Conservation (phyloP, 768 basidiomycete species). For the Leccinum barrowsii region DNA sequence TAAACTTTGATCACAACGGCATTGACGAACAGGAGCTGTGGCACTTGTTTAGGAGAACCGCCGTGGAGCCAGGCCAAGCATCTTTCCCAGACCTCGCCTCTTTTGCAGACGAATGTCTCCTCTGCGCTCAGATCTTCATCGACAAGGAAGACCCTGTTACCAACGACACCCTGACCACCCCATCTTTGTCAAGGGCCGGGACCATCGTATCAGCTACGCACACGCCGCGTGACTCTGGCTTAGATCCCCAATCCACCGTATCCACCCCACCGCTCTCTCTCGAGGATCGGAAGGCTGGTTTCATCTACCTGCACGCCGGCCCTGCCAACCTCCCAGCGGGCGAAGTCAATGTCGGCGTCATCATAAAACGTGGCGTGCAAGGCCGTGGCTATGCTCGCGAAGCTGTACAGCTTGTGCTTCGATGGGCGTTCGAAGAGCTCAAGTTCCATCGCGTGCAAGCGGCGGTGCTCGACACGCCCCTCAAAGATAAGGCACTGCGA, state of each 20-base stretch:
- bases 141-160: background rate
- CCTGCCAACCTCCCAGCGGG: slow-evolving; percentile 20
- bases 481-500: slow-evolving; percentile 41
- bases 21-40: slow-evolving; percentile 13
- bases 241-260: background rate
- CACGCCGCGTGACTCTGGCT: background rate
- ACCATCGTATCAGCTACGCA: background rate
- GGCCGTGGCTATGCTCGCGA: slow-evolving; percentile 43
- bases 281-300: slow-evolving; percentile 5
- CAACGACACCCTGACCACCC: no score
- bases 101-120: slow-evolving; percentile 30
- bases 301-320: slow-evolving; percentile 27
- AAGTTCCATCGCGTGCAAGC: slow-evolving; percentile 34
- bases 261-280: background rate
- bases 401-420: slow-evolving; percentile 43
- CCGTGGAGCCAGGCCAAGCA: slow-evolving; percentile 29
- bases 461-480: slow-evolving; percentile 43
- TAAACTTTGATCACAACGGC: background rate
- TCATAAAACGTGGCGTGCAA: slow-evolving; percentile 37
- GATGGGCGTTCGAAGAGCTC: slow-evolving; percentile 42
- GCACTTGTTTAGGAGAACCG: slow-evolving; percentile 18
- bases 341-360: slow-evolving; percentile 59
- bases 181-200: background rate
- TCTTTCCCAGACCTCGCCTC: slow-evolving; percentile 17
- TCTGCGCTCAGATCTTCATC: slow-evolving; percentile 22